Conservation (phyloP, 176 grass and related monocot genomes). For the Pontederia crassipes region DNA sequence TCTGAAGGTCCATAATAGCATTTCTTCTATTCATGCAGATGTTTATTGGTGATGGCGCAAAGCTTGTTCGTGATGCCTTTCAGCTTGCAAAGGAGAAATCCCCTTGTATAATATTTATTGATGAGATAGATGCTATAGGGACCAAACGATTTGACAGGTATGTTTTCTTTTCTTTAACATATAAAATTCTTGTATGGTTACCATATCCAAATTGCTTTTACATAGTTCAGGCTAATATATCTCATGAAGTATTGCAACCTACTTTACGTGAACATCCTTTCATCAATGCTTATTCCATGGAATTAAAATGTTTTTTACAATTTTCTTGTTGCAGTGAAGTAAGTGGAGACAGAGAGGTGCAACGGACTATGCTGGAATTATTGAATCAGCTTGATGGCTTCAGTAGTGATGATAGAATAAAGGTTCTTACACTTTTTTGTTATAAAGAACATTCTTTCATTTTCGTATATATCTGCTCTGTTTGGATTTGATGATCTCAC, state of each 20-base stretch:
- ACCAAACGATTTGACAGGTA: conserved; percentile 89
- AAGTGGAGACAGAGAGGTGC: conserved; percentile 73
- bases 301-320: not conserved
- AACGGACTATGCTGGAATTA: conserved; percentile 74
- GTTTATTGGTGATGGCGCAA: conserved; percentile 94
- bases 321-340: conserved; percentile 43
- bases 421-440: conserved; percentile 21
- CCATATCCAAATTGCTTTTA: too few species aligned
- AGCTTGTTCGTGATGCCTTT: conserved; percentile 86
- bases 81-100: conserved; percentile 90
- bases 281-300: not conserved
- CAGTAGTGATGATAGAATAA: conserved; percentile 73
- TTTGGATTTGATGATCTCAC: not conserved
- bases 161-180: not conserved
- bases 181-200: not conserved
- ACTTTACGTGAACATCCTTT: too few species aligned
- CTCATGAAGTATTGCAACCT: too few species aligned
- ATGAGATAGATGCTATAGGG: conserved; percentile 94
- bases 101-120: conserved; percentile 91
- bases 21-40: conserved; percentile 37
- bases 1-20: conserved; percentile 8
- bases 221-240: too few species aligned
- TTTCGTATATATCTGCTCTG: not conserved
- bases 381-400: conserved; percentile 80
- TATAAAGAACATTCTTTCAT: not conserved